Evolutionary conservation across 148 eudicot genomes (phyloP).

Genomic region (Chenopodium suecicum): DNA sequence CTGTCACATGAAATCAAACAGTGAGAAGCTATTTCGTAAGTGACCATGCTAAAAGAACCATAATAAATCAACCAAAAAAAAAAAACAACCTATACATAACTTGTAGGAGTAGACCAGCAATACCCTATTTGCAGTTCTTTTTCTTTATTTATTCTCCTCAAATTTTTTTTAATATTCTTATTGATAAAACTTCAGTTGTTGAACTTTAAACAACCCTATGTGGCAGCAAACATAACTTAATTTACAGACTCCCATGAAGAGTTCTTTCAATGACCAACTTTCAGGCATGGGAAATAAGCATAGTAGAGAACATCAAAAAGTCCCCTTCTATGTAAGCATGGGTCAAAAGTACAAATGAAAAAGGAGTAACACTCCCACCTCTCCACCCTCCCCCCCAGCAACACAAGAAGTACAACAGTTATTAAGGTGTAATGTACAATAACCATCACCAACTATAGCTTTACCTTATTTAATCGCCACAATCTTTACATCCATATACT

Average conservation of each 20-base stretch:
- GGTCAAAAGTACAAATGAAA: background rate
- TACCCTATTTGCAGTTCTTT: background rate
- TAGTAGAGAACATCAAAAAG: background rate
- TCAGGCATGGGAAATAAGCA: background rate
- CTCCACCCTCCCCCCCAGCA: background rate
- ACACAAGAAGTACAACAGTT: background rate
- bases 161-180: too few species aligned
- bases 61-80: background rate
- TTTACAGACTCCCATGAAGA: background rate
- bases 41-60: background rate
- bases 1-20: constrained; percentile 34
- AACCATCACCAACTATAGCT: background rate
- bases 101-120: background rate
- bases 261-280: background rate
- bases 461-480: background rate
- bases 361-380: background rate
- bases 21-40: background rate
- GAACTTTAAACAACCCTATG: background rate
- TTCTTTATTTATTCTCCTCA: too few species aligned
- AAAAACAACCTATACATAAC: background rate
- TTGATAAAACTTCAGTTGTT: too few species aligned
- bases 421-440: background rate
- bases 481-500: background rate
- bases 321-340: background rate
- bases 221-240: background rate